Base-by-base conservation (phyloP, 1,284 basidiomycete species). In the Hemileia vastatrix region DNA sequence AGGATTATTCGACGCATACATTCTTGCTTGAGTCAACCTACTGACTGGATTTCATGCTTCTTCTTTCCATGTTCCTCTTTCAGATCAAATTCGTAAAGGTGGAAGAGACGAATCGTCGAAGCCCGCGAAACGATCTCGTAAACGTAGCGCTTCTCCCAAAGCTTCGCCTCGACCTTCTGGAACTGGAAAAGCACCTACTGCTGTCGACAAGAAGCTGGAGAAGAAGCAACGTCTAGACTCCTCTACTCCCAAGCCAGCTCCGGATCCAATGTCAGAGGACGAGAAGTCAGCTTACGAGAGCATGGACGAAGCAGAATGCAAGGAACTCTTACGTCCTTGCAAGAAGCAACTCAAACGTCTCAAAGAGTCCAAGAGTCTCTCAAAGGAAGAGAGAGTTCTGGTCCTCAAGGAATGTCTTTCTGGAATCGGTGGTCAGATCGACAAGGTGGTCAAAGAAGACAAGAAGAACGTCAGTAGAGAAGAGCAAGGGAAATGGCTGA, bases 401-500 rank as follows among this genome's bases (percentile, higher is more conserved):
- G 70, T 68, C 31, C 67, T 75, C 27, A 74, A 73, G 47, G 69
- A 73, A 56, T 74, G 73, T 56, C 66, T 75, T n/a, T 71, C 72
- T 18, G 71, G 70, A 13, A 72, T 75, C 53, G 73, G 73, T 21
- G 67, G 67, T 4, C 72, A 71, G 62, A 74, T 75, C 51, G 70
- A 72, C 40, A 66, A 70, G 33, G 60, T 75, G 51, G 67, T 75
- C 19, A 67, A 69, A 33, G 69, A 64, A 62, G 71, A 72, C 51
- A 70, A 70, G 57, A 93, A 94, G 77, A 81, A 84, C 66, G 81
- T 83, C 9, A 82, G 83, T 47, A 87, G 88, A 9, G 85, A 87
- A 76, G 86, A 91, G 69, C 81, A 83, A 32, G 85, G 87, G 71
- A 82, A 87, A 73, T 94, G 90, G 89, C 82, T 88, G 69, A 85